Conservation (phyloP, 2,329 filamentous ascomycete genomes). For the Aspergillus flavus region DNA sequence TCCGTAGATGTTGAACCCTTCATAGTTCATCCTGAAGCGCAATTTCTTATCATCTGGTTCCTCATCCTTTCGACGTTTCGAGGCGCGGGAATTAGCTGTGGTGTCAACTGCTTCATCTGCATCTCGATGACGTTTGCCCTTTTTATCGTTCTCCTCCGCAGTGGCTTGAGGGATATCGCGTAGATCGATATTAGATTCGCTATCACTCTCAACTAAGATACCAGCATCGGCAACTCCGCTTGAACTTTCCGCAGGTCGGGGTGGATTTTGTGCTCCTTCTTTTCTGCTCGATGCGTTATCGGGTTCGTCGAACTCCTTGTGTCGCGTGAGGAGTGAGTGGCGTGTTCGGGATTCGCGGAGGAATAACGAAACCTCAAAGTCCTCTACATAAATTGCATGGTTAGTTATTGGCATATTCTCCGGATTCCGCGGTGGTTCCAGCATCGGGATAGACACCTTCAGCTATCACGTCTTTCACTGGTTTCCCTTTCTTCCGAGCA, state of each 20-base stretch:
- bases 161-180: constrained; percentile 58
- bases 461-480: constrained; percentile 83
- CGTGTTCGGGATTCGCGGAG: constrained; percentile 82
- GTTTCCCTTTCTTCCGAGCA: constrained; percentile 73
- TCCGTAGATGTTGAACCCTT: constrained; percentile 94
- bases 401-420: not conserved
- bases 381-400: constrained; percentile 59
- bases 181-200: constrained; percentile 54
- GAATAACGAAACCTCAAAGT: constrained; percentile 95
- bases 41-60: constrained; percentile 81
- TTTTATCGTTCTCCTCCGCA: constrained; percentile 18
- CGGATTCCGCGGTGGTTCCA: not conserved
- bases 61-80: constrained; percentile 39
- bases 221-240: constrained; percentile 33
- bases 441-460: constrained; percentile 60
- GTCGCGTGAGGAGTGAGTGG: constrained; percentile 83
- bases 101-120: constrained; percentile 25
- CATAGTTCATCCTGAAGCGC: constrained; percentile 81
- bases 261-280: not conserved
- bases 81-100: constrained; percentile 13
- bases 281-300: not conserved
- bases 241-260: constrained; percentile 29
- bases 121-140: constrained; percentile 16
- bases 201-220: constrained; percentile 63
- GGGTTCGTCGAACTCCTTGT: constrained; percentile 71